A percentile compares a stretch with the other conserved stretches of the same genome.
Evolutionary conservation across 495 filamentous ascomycete species (phyloP).

Genomic region (Cudoniella acicularis): DNA sequence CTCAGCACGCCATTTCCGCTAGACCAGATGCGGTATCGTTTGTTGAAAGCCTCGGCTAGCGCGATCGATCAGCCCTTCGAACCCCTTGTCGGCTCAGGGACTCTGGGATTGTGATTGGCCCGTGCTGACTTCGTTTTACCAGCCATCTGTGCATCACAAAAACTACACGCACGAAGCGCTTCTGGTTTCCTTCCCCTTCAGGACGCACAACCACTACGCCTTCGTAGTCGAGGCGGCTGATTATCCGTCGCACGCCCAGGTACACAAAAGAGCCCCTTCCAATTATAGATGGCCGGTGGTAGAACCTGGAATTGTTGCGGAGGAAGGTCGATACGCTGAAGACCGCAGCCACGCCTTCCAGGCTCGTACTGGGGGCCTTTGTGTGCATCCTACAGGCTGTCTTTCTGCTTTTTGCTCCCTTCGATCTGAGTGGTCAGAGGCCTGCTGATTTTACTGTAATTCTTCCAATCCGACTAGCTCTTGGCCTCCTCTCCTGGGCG

Average conservation of each 20-base stretch:
- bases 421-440: not conserved
- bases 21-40: not conserved
- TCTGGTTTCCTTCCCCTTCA: not conserved
- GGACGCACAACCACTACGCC: not conserved
- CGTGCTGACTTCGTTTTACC: not conserved
- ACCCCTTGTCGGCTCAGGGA: not conserved
- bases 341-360: not conserved
- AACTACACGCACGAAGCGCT: not conserved
- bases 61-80: not conserved
- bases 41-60: not conserved
- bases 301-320: not conserved
- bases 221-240: no score
- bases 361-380: no score
- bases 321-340: not conserved
- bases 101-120: not conserved
- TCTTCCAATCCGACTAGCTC: not conserved
- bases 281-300: not conserved
- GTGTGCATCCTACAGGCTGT: not conserved
- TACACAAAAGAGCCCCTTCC: not conserved
- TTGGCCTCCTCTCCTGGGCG: not conserved
- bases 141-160: not conserved
- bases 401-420: not conserved
- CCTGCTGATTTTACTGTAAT: not conserved
- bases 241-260: not conserved
- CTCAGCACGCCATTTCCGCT: constrained; percentile 13